A percentile compares a stretch with the other conserved stretches of the same genome.
Conservation (phyloP, 2,329 filamentous ascomycete genomes). For the Colletotrichum agaves region DNA sequence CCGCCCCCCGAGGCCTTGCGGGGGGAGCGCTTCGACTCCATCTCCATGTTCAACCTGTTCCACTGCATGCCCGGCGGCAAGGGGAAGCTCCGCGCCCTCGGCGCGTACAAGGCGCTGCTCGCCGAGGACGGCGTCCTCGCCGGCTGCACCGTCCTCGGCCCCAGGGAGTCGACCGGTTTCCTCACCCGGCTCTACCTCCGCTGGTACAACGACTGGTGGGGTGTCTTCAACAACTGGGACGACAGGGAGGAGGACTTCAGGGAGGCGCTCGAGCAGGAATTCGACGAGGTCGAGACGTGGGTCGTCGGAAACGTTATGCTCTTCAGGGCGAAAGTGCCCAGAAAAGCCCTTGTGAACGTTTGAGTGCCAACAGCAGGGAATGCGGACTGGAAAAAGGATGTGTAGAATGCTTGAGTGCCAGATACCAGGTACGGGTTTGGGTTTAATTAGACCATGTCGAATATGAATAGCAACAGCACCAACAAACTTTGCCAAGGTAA, state of each 20-base stretch:
- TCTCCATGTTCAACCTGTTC: slow-evolving; percentile 56
- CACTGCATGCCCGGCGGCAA: slow-evolving; percentile 52
- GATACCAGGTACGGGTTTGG: too few relatives aligned
- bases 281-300: slow-evolving; percentile 52
- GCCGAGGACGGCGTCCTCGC: slow-evolving; percentile 49
- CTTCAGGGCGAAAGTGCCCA: slow-evolving; percentile 49
- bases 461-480: too few relatives aligned
- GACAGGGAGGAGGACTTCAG: slow-evolving; percentile 49
- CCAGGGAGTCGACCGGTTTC: slow-evolving; percentile 42
- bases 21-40: slow-evolving; percentile 50
- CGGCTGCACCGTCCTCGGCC: slow-evolving; percentile 52
- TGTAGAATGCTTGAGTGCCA: too few relatives aligned
- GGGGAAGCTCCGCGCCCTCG: slow-evolving; percentile 46
- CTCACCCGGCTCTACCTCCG: slow-evolving; percentile 39
- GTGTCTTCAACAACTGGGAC: slow-evolving; percentile 52
- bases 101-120: slow-evolving; percentile 46
- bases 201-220: slow-evolving; percentile 47
- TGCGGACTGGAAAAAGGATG: background rate
- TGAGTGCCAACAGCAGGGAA: background rate
- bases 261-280: slow-evolving; percentile 47
- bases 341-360: slow-evolving; percentile 38
- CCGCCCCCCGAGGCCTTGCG: slow-evolving; percentile 44
- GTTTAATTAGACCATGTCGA: too few relatives aligned
- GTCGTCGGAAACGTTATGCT: slow-evolving; percentile 52
- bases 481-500: too few relatives aligned